Base-by-base conservation (phyloP, 106 monocot species). In the Apostasia ramifera region DNA sequence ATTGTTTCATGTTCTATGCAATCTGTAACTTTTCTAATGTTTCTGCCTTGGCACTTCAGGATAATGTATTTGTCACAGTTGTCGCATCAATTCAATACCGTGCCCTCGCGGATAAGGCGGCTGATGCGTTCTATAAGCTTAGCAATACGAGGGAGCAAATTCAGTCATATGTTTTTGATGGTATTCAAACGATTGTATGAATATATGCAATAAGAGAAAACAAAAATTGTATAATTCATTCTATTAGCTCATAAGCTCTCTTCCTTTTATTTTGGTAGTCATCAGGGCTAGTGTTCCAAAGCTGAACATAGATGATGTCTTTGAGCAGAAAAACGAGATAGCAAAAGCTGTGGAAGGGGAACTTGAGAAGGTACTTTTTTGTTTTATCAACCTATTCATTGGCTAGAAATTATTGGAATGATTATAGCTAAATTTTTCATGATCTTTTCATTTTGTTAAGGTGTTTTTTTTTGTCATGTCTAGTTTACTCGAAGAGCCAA, bases 141-240 rank as follows among this genome's bases (percentile, higher is more conserved):
- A 92, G 81, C 79, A 91, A 95, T 54, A 89, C 91, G 6, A 86
- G 74, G 69, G 69, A 52, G 43, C 95, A 95, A 74, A 95, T 95
- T 56, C 95, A 92, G 57, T 82, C 91, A 12, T 95, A 95, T 81
- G 95, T 92, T 44, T 92, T 95, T 81, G 95, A 95, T 76, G 91
- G 91, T 92, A 89, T 52, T 62, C 3, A 13, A 56, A 26, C 26
- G 26, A 26, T 26, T 56, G 56, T 56, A 3, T 12, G 1, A 12
- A n/a, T n/a, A 12, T 56, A 9, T 56, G 12, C 56, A 26, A 26
- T 26, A 26, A 26, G 26, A 26, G 26, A 26, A 13, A 56, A n/a
- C n/a, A 12, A 1, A 8, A 56, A 12, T 10, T 3, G 10, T n/a
- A n/a, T 56, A 56, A 56, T 56, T 56, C n/a, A 56, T 56, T 56